A percentile compares a stretch with the other conserved stretches of the same genome.
phyloP scores from a whole-genome alignment of 257 asterid species.

The Osmanthus fragrans region DNA sequence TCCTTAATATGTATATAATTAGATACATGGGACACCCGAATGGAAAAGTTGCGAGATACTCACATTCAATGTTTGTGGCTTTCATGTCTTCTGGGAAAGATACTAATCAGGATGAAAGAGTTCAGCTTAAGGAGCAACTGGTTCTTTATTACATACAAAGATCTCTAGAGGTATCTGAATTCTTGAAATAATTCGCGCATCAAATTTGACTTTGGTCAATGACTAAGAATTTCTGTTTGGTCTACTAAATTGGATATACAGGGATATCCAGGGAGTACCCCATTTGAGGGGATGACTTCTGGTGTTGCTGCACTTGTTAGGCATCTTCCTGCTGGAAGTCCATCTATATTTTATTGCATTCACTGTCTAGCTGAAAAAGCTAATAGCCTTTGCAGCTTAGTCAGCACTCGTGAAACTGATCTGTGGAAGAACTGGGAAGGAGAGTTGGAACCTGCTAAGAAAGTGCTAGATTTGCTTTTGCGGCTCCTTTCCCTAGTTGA shows the following conservation, averaged over 20 bases:
- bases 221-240: constrained; percentile 7
- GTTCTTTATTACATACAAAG: constrained; percentile 76
- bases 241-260: constrained; percentile 33
- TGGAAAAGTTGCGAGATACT: constrained; percentile 76
- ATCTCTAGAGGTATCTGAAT: constrained; percentile 72
- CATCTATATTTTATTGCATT: constrained; percentile 71
- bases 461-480: constrained; percentile 73
- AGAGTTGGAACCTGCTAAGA: constrained; percentile 65
- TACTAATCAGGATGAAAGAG: constrained; percentile 59
- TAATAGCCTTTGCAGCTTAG: constrained; percentile 46
- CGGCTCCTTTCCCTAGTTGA: constrained; percentile 77
- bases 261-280: constrained; percentile 84
- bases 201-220: constrained; percentile 17
- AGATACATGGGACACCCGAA: constrained; percentile 95
- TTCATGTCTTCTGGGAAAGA: constrained; percentile 83
- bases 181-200: constrained; percentile 10
- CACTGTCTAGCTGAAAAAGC: constrained; percentile 65
- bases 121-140: constrained; percentile 82
- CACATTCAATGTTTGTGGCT: constrained; percentile 84
- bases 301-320: constrained; percentile 86
- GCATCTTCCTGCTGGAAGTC: constrained; percentile 96
- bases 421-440: constrained; percentile 66
- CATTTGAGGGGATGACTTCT: constrained; percentile 91
- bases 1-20: constrained; percentile 41
- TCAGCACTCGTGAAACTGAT: constrained; percentile 39